Base-by-base conservation (phyloP, 306 rosid species). In the Senna siamea region DNA sequence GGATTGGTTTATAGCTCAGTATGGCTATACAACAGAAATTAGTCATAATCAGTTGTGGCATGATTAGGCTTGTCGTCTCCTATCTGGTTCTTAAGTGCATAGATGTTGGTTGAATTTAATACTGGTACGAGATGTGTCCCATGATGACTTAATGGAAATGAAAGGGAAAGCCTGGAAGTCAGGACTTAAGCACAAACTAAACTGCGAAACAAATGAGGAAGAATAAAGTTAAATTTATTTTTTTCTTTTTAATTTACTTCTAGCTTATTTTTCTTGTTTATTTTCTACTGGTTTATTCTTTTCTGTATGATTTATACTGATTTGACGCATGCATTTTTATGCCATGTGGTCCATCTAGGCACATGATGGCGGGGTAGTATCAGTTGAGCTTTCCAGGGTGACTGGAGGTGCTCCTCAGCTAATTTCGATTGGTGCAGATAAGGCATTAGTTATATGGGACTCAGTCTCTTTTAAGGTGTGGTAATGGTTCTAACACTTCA, bases 391-490 rank as follows among this genome's bases (percentile, higher is more conserved):
- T 67, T 93, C 97, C 58, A 89, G 98, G 83, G 92, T 91, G 82
- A 88, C 86, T 81, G 97, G 91, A 80, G 83, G 87, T 77, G 91
- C 98, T 76, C 98, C 98, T 64, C 97, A 93, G 83, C 90, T 93
- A 79, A 92, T 93, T 77, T 87, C 98, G 43, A 91, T 93, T 80
- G 98, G 98, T 67, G 97, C 93, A 48, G 98, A 91, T 74, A 93
- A 93, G 85, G 84, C 98, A 62, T 83, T 93, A 87, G 97, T 97
- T 37, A 88, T 93, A 75, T 93, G 98, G 98, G 98, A 93, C 81
- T 91, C 97, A 0, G 70, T 93, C 77, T 85, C 96, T 37, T 93
- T 93, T 74, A 93, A 86, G 98, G 98, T 93, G 62, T 23, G 43
- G 37, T 46, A 37, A 50, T 37, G 40, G 30, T 67, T 19, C 72